Evolutionary conservation across 2,329 filamentous ascomycete genomes (phyloP), one percentile per base, ranked within the genome.

Genomic region (Cercospora sesami): DNA sequence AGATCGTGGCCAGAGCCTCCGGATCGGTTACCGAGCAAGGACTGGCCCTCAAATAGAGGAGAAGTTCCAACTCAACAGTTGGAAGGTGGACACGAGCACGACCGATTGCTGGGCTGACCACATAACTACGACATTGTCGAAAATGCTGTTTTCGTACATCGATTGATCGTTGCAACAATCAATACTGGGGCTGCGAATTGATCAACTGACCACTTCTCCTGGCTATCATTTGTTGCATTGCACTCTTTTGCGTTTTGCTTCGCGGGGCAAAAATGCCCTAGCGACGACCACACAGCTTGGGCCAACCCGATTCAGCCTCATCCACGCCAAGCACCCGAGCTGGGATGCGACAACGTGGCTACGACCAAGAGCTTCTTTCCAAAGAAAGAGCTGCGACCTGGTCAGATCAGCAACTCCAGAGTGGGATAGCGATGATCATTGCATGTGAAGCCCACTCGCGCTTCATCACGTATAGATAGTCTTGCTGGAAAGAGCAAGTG

Each of bases 1-100:
- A 61, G 58, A 61, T 61, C 59, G 59, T 45, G 36, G 36, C 59
- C 33, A 28, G 59, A 61, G 59, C 59, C 59, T 61, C 58, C 59
- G 59, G 59, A 61, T 61, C 21, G 59, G 26, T 21, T 48, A 10
- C 36, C 59, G 59, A 45, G 59, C 59, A 61, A 33, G 58, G 58
- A 14, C 30, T 26, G 58, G 28, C 58, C 28, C 14, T 28, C 33
- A 61, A 23, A 61, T 21, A 42, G 59, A 61, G 31, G 33, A 61
- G 59, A 23, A 39, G 26, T n/a, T 61, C 33, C 33, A 61, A 42
- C 23, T 48, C 59, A 61, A 61, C 59, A 61, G 12, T 45, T 48
- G 33, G n/a, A 28, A 53, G 26, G 21, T 45, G 39, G 31, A 61
- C 7, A 61, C 23, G 31, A 42, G 36, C n/a, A 26, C 59, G 33